Evolutionary conservation across 345 rosid genomes (phyloP), one percentile per base, ranked within the genome.

Genomic region (Lumnitzera littorea): DNA sequence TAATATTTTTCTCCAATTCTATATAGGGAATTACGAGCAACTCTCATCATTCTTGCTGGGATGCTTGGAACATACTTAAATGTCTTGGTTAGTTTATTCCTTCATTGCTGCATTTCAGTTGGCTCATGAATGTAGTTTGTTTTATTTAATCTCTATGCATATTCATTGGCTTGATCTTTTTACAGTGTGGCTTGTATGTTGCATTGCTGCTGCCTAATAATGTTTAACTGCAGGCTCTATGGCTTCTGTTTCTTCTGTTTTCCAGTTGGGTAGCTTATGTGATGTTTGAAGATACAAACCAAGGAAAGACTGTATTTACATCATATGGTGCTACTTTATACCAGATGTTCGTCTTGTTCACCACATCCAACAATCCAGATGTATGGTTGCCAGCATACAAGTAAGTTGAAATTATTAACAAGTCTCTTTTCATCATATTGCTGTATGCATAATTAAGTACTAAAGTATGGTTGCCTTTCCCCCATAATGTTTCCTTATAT

Each of bases 341-440:
- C 68, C 78, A 88, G 67, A 86, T 94, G 96, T 86, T 94, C 74
- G 67, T 94, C 67, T 79, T 94, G 65, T 94, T 84, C 74, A 94
- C 99, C 53, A 94, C 99, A 60, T 86, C 99, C 68, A 94, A 94
- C 83, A 94, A 90, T 65, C 99, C 99, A 62, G 96, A 90, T 82
- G 99, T 94, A 50, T 94, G 99, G 99, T 79, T 90, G 72, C 91
- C 91, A 29, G 96, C 99, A 55, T 94, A 94, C 76, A 90, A 88
- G 99, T 94, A 80, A 83, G 97, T 86, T 13, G 50, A 55, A 23
- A 36, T 36, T 9, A 7, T 1, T 4, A 36, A 36, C 43, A 36
- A 36, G 43, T 36, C 43, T 36, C 43, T 36, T 36, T 36, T 36
- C 11, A 9, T 9, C 3, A 7, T 36, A 36, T 36, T 36, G 11